Evolutionary conservation across 331 rosid species (phyloP).

Genomic region (Prunus yedoensis): DNA sequence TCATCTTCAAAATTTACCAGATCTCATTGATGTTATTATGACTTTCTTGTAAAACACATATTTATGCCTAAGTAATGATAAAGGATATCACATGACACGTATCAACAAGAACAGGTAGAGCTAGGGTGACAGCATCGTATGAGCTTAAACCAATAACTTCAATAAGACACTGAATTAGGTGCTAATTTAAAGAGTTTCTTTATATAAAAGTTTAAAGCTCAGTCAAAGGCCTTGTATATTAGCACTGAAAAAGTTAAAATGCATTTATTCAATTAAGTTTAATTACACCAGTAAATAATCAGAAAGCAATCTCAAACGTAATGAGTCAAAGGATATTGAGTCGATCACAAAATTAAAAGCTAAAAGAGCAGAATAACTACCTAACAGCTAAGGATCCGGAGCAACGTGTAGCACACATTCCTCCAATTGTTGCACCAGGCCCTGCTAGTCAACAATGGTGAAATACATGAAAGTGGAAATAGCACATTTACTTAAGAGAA

Average conservation of each 20-base stretch:
- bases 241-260: background rate
- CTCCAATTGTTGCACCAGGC: slow-evolving; percentile 99
- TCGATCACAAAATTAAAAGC: background rate
- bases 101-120: background rate
- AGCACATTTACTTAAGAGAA: background rate
- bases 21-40: background rate
- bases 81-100: background rate
- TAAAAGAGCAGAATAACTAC: slow-evolving; percentile 39
- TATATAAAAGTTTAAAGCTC: background rate
- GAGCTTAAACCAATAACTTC: slow-evolving; percentile 1
- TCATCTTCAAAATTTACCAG: background rate
- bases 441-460: slow-evolving; percentile 52
- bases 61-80: background rate
- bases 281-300: background rate
- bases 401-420: slow-evolving; percentile 99
- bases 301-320: background rate
- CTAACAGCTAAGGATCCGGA: slow-evolving; percentile 97
- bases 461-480: slow-evolving; percentile 4
- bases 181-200: background rate
- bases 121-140: background rate
- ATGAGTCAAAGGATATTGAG: background rate
- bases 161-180: background rate
- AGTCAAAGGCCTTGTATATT: background rate
- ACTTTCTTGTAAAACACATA: background rate
- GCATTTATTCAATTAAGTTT: background rate